These are phyloP conservation scores for Chrysanthemum seticuspe DNA, from an alignment of 129 eudicot genomes.

Conservation along the genomic window DNA sequence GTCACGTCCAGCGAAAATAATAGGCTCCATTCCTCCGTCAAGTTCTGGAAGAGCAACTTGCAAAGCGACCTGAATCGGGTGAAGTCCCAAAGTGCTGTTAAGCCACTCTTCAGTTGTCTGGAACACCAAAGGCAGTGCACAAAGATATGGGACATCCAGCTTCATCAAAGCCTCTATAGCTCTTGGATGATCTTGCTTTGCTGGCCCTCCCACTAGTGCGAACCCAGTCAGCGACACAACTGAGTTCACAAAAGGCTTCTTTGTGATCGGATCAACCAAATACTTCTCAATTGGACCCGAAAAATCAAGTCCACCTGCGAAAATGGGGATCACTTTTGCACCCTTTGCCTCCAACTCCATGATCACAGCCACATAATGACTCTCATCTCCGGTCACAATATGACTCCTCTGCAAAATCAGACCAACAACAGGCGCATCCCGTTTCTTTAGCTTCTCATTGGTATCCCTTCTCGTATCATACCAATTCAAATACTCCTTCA, in stretches of 20 bases:
- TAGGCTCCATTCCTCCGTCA: slow-evolving; percentile 99
- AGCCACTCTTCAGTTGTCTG: slow-evolving; percentile 99
- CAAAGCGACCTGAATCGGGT: slow-evolving; percentile 98
- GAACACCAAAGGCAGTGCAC: slow-evolving; percentile 92
- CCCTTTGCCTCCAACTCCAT: slow-evolving; percentile 98
- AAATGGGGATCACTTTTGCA: slow-evolving; percentile 91
- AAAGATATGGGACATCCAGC: slow-evolving; percentile 94
- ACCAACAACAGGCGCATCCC: slow-evolving; percentile 75
- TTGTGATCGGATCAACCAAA: slow-evolving; percentile 80
- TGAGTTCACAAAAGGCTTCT: slow-evolving; percentile 83
- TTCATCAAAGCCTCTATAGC: slow-evolving; percentile 92
- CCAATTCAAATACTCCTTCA: slow-evolving; percentile 98
- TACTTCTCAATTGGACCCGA: slow-evolving; percentile 94
- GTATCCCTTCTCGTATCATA: slow-evolving; percentile 94
- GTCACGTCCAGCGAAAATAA: slow-evolving; percentile 91
- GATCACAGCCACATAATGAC: slow-evolving; percentile 97
- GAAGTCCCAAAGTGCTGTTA: slow-evolving; percentile 94
- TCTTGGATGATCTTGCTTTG: slow-evolving; percentile 98
- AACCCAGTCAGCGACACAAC: slow-evolving; percentile 91
- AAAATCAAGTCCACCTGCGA: slow-evolving; percentile 96
- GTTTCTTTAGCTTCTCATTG: slow-evolving; percentile 69
- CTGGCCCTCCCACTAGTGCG: slow-evolving; percentile 98
- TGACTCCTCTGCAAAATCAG: slow-evolving; percentile 92
- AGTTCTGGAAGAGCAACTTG: slow-evolving; percentile 99
- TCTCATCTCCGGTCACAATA: slow-evolving; percentile 95